Percentiles rank a stretch among this genome's conserved stretches.
phyloP scores from a whole-genome alignment of 352 stramenopile genomes.

The Peronospora destructor region DNA sequence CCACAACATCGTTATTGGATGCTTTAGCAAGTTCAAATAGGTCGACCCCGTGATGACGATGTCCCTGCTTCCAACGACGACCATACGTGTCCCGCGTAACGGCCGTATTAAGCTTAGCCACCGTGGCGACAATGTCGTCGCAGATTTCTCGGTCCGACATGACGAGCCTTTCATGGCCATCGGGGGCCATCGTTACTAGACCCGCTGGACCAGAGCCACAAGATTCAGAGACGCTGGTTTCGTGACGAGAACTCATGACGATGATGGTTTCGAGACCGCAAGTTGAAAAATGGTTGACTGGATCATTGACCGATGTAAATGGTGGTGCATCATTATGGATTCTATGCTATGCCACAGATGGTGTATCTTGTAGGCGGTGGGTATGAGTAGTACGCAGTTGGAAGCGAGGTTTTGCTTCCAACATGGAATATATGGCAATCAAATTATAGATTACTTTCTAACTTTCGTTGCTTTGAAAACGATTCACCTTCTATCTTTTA shows the following conservation, averaged over 20 bases:
- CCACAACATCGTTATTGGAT: conserved; percentile 10
- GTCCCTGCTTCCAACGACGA: conserved; percentile 35
- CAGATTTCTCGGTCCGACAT: conserved; percentile 36
- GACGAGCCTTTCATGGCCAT: conserved; percentile 27
- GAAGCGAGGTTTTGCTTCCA: background rate
- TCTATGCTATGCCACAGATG: conserved; percentile 11
- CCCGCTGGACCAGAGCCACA: conserved; percentile 20
- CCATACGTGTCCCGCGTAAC: conserved; percentile 37
- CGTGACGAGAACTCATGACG: conserved; percentile 23
- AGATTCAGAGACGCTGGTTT: conserved; percentile 8
- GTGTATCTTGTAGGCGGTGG: too few species aligned
- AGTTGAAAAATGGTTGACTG: conserved; percentile 20
- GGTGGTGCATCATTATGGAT: conserved; percentile 5
- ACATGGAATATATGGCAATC: too few species aligned
- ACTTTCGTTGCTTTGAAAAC: too few species aligned
- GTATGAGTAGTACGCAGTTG: background rate
- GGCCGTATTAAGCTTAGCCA: conserved; percentile 28
- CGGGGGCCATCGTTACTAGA: conserved; percentile 25
- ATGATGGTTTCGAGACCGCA: background rate
- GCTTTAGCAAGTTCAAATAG: conserved; percentile 36
- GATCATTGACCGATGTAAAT: conserved; percentile 1
- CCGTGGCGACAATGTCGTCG: conserved; percentile 35
- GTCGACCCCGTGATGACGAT: conserved; percentile 34
- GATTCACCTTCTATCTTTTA: too few species aligned
- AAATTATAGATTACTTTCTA: too few species aligned